phyloP scores from a whole-genome alignment of 148 eudicot genomes.

The Camellia lanceoleosa region DNA sequence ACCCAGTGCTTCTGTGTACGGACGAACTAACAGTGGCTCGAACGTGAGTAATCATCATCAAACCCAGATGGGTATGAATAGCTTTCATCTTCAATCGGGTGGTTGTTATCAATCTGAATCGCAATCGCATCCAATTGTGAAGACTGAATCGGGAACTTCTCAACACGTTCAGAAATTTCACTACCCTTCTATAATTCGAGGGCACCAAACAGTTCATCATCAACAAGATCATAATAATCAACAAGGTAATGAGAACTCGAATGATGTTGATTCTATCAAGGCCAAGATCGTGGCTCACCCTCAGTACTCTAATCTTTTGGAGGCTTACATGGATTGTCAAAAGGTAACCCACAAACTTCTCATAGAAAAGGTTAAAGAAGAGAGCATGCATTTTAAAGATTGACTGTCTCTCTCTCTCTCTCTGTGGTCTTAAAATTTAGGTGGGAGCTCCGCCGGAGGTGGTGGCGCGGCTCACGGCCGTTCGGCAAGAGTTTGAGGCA shows the following conservation, averaged over 20 bases:
- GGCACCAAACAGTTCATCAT: conserved; percentile 14
- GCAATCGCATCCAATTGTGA: conserved; percentile 26
- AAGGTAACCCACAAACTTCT: conserved; percentile 41
- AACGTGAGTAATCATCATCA: conserved; percentile 13
- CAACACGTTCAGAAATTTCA: conserved; percentile 25
- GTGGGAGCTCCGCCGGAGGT: conserved; percentile 98
- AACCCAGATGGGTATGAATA: conserved; percentile 18
- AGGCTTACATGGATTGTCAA: conserved; percentile 92
- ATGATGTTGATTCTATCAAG: conserved; percentile 65
- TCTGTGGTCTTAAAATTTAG: conserved; percentile 23
- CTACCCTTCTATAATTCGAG: conserved; percentile 27
- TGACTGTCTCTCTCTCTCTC: background rate
- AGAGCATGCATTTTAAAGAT: background rate
- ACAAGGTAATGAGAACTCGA: conserved; percentile 5
- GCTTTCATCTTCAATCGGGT: conserved; percentile 28
- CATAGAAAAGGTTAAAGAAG: background rate
- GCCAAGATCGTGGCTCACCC: conserved; percentile 93
- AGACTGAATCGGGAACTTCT: conserved; percentile 39
- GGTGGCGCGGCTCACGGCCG: conserved; percentile 61
- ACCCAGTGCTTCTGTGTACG: conserved; percentile 27
- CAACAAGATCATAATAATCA: conserved; percentile 6
- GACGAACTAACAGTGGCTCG: conserved; percentile 19
- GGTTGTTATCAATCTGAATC: conserved; percentile 15
- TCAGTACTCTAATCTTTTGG: conserved; percentile 77
- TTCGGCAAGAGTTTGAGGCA: conserved; percentile 66